A percentile compares a stretch with the other conserved stretches of the same genome.
Evolutionary conservation across 2,329 filamentous ascomycete species (phyloP).

Genomic region (Leptographium lundbergii): DNA sequence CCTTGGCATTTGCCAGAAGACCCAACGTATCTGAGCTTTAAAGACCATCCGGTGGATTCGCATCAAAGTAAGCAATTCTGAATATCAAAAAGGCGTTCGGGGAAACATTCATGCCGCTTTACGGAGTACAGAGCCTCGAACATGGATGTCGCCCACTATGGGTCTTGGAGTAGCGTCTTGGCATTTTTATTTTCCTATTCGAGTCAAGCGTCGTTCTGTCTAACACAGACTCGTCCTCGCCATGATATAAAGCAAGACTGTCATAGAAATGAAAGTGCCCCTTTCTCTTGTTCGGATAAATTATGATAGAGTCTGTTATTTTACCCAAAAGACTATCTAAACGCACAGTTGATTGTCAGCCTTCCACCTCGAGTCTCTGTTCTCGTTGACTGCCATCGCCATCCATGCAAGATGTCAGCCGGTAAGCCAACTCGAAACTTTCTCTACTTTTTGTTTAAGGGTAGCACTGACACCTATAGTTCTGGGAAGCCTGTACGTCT

Average conservation of each 20-base stretch:
- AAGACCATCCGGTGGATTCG: background rate
- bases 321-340: too few species aligned
- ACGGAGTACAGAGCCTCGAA: too few species aligned
- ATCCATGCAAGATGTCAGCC: background rate
- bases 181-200: background rate
- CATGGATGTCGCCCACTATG: too few species aligned
- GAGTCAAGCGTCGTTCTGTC: background rate
- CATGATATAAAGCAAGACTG: background rate
- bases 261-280: background rate
- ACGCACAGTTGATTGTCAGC: background rate
- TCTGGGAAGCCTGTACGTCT: too few species aligned
- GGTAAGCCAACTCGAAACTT: background rate
- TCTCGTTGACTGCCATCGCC: background rate
- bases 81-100: background rate
- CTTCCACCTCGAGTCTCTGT: background rate
- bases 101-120: background rate
- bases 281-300: background rate
- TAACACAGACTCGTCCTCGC: background rate
- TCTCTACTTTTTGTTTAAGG: too few species aligned
- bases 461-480: too few species aligned
- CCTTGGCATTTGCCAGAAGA: background rate
- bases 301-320: too few species aligned
- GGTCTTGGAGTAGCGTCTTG: background rate
- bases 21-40: background rate
- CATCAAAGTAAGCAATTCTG: background rate